These are phyloP conservation scores for Metarhizium rileyi DNA, from an alignment of 2,329 filamentous ascomycete genomes.

Conservation along the genomic window DNA sequence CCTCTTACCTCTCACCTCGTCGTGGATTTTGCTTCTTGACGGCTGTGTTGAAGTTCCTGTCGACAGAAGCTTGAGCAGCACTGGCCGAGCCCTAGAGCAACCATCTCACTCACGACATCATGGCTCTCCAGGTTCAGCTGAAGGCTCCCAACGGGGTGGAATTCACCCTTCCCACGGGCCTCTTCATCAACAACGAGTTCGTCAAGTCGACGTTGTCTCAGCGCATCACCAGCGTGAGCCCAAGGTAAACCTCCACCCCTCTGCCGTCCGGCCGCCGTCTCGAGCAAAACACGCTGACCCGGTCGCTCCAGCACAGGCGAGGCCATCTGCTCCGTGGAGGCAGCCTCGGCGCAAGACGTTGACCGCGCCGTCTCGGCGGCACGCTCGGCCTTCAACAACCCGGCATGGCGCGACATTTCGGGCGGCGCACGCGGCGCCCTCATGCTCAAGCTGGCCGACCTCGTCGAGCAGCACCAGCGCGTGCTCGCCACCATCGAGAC, in stretches of 20 bases:
- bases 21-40: too few relatives aligned
- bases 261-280: too few relatives aligned
- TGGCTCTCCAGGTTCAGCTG: slow-evolving; percentile 14
- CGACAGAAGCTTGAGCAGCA: slow-evolving; percentile 1
- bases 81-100: too few relatives aligned
- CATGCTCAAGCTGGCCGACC: slow-evolving; percentile 60
- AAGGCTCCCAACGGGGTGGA: slow-evolving; percentile 50
- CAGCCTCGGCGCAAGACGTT: slow-evolving; percentile 20
- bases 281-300: neutral
- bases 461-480: slow-evolving; percentile 55
- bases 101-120: too few relatives aligned
- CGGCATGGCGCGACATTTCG: slow-evolving; percentile 59
- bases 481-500: slow-evolving; percentile 50
- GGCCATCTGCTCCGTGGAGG: slow-evolving; percentile 23
- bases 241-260: slow-evolving; percentile 17
- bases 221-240: slow-evolving; percentile 53
- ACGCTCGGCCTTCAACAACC: slow-evolving; percentile 56
- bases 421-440: slow-evolving; percentile 57
- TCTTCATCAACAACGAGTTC: slow-evolving; percentile 74
- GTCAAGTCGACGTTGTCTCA: slow-evolving; percentile 46
- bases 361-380: slow-evolving; percentile 34
- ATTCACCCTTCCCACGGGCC: slow-evolving; percentile 56
- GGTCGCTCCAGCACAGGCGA: slow-evolving; percentile 17
- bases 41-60: too few relatives aligned
- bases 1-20: too few relatives aligned